These are phyloP conservation scores for Ettlia oleoabundans DNA, from an alignment of 139 green algal species.

Conservation along the genomic window DNA sequence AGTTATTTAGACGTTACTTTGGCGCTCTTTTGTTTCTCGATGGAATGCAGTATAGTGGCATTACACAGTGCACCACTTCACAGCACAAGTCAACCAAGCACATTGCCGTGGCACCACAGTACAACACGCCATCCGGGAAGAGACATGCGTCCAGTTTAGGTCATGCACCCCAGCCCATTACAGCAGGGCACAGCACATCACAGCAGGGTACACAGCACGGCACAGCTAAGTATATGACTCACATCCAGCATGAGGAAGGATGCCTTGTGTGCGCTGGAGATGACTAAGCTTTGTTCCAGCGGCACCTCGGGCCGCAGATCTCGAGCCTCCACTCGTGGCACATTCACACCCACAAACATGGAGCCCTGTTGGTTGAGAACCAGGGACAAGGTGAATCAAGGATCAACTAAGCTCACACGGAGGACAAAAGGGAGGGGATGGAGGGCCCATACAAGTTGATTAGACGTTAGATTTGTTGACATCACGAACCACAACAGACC, in stretches of 20 bases:
- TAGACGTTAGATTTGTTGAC: too few species aligned
- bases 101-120: too few species aligned
- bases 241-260: slow-evolving; percentile 58
- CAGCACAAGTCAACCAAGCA: background rate
- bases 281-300: slow-evolving; percentile 67
- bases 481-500: too few species aligned
- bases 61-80: background rate
- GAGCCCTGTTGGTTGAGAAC: slow-evolving; percentile 26
- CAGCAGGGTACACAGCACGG: background rate
- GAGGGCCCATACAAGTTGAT: too few species aligned
- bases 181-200: too few species aligned
- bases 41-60: background rate
- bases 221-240: background rate
- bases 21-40: too few species aligned
- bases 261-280: slow-evolving; percentile 64
- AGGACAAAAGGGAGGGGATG: too few species aligned
- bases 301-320: slow-evolving; percentile 74
- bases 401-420: background rate
- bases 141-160: too few species aligned
- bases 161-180: too few species aligned
- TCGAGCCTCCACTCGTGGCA: slow-evolving; percentile 70
- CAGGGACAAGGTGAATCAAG: background rate
- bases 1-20: too few species aligned
- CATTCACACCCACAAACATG: slow-evolving; percentile 63
- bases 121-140: too few species aligned